Evolutionary conservation across 129 eudicot species (phyloP).

Genomic region (Calendula officinalis): DNA sequence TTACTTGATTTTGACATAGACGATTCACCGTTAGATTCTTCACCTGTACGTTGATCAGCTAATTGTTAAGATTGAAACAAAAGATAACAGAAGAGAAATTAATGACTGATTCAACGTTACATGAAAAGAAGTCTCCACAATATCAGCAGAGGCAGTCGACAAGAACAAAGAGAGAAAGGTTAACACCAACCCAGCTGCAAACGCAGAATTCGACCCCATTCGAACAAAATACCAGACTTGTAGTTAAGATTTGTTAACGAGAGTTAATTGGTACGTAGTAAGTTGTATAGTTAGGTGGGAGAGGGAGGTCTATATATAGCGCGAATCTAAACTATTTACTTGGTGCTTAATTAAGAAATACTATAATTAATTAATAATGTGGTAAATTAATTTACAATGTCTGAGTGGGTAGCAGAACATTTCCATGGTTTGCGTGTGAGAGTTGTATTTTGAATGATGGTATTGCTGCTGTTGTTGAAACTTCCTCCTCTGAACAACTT

Average conservation of each 20-base stretch:
- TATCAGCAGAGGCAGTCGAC: slow-evolving; percentile 17
- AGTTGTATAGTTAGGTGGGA: background rate
- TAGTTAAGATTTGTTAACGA: slow-evolving; percentile 5
- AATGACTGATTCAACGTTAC: slow-evolving; percentile 4
- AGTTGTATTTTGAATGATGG: background rate
- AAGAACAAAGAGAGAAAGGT: slow-evolving; percentile 15
- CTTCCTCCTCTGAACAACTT: slow-evolving; percentile 13
- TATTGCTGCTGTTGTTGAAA: slow-evolving; percentile 6
- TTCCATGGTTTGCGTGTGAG: slow-evolving; percentile 29
- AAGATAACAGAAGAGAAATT: background rate
- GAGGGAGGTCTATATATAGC: background rate
- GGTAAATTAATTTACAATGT: background rate
- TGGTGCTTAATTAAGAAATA: background rate
- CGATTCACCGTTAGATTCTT: slow-evolving; percentile 47
- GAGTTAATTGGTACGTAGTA: too few species aligned
- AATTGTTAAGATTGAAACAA: too few species aligned
- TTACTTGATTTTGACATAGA: slow-evolving; percentile 51
- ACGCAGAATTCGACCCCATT: slow-evolving; percentile 2
- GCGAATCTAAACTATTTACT: too few species aligned
- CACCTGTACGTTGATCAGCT: slow-evolving; percentile 44
- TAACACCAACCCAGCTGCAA: slow-evolving; percentile 7
- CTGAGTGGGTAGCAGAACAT: slow-evolving; percentile 1
- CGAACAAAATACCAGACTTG: too few species aligned
- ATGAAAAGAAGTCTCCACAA: slow-evolving; percentile 31
- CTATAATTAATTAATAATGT: background rate